phyloP scores from a whole-genome alignment of 2,329 filamentous ascomycete genomes.

The Fusarium temperatum region DNA sequence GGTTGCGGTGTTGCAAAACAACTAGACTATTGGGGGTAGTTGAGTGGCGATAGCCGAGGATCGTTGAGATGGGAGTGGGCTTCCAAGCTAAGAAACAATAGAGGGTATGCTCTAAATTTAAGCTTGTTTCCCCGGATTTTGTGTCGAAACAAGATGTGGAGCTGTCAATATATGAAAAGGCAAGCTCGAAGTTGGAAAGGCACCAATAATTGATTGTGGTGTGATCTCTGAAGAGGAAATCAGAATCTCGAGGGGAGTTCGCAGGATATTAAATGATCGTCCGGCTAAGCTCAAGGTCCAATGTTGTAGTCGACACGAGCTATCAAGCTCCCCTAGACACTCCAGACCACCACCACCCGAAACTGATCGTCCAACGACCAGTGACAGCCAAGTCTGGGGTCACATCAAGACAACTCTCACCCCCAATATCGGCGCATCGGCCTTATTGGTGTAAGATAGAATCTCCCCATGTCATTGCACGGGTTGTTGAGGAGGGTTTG shows the following conservation, averaged over 20 bases:
- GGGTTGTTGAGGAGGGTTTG: not conserved
- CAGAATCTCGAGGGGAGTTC: slow-evolving; percentile 28
- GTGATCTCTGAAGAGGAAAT: slow-evolving; percentile 15
- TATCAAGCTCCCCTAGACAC: slow-evolving; percentile 15
- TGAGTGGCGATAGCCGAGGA: slow-evolving; percentile 8
- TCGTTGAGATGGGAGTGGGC: not conserved
- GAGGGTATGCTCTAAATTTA: slow-evolving; percentile 24
- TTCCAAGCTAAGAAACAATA: slow-evolving; percentile 1
- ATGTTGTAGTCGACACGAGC: not conserved
- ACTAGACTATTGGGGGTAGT: not conserved
- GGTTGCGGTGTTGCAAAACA: slow-evolving; percentile 19
- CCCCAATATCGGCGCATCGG: slow-evolving; percentile 26
- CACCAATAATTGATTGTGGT: slow-evolving; percentile 19
- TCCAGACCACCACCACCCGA: slow-evolving; percentile 26
- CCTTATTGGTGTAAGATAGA: slow-evolving; percentile 38
- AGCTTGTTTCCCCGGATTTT: slow-evolving; percentile 32
- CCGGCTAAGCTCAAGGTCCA: slow-evolving; percentile 13
- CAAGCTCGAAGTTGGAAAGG: slow-evolving; percentile 8
- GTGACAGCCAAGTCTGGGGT: slow-evolving; percentile 27
- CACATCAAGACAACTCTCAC: slow-evolving; percentile 30
- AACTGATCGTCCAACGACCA: slow-evolving; percentile 20
- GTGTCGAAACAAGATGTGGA: slow-evolving; percentile 12
- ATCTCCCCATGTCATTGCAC: slow-evolving; percentile 30
- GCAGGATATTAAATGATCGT: slow-evolving; percentile 39
- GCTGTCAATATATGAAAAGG: not conserved